phyloP scores from a whole-genome alignment of 75 land plant genomes.

The Adiantum capillusveneris region DNA sequence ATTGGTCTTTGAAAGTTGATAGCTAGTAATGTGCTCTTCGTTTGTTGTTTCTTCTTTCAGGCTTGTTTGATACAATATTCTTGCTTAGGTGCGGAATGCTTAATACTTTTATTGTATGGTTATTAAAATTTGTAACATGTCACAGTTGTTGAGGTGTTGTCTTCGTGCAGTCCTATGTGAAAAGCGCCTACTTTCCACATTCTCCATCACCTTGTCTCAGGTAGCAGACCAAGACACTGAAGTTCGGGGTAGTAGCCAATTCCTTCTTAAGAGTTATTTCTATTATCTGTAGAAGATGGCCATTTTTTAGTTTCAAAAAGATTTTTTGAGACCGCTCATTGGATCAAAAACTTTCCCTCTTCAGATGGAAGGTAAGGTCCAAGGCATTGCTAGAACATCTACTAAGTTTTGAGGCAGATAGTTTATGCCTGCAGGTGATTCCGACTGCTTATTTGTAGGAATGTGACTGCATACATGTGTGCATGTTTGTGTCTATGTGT shows the following conservation, averaged over 20 bases:
- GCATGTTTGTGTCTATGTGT: too few relatives aligned
- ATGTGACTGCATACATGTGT: too few relatives aligned
- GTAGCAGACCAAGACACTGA: constrained; percentile 19
- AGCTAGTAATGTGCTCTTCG: background rate
- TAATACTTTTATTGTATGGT: background rate
- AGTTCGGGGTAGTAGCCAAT: too few relatives aligned
- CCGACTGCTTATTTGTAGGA: background rate
- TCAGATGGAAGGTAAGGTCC: constrained; percentile 86
- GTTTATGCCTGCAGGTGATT: constrained; percentile 70
- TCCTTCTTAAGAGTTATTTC: too few relatives aligned
- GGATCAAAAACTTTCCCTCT: too few relatives aligned
- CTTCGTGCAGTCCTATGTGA: constrained; percentile 68
- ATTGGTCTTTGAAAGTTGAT: too few relatives aligned
- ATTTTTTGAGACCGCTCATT: too few relatives aligned
- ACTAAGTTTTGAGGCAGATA: constrained; percentile 57
- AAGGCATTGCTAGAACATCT: constrained; percentile 49
- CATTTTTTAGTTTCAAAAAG: too few relatives aligned
- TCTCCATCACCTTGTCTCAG: constrained; percentile 82
- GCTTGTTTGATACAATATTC: constrained; percentile 76
- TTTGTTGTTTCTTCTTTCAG: constrained; percentile 39
- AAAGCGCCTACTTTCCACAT: constrained; percentile 79
- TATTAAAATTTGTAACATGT: constrained; percentile 1
- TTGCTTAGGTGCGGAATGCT: constrained; percentile 57
- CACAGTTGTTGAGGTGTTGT: background rate
- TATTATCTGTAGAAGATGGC: too few relatives aligned